Conservation (phyloP, 805 yeast genomes). For the Starmera caribaea region DNA sequence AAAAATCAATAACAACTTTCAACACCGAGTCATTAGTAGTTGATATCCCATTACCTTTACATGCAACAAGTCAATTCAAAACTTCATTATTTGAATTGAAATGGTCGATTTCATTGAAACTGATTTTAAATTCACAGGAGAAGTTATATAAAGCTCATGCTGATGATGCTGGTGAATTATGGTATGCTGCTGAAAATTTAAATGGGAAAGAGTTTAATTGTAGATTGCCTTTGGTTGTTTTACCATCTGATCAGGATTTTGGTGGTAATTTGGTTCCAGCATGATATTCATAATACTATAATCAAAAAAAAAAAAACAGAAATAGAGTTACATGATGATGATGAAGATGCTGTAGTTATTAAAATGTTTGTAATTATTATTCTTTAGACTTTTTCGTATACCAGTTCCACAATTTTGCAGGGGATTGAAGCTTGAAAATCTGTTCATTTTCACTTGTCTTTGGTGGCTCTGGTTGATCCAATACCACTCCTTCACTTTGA, state of each 20-base stretch:
- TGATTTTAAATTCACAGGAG: conserved; percentile 21
- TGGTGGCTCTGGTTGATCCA: not conserved
- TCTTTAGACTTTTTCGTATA: conserved; percentile 7
- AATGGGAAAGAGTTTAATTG: conserved; percentile 33
- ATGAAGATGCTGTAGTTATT: not conserved
- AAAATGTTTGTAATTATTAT: not conserved
- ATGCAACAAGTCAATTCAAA: conserved; percentile 28
- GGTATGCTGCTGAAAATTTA: conserved; percentile 22
- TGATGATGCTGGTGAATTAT: conserved; percentile 26
- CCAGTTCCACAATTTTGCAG: conserved; percentile 13
- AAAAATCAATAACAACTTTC: conserved; percentile 23
- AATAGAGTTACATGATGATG: not conserved
- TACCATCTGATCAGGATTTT: conserved; percentile 36
- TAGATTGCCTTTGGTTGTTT: conserved; percentile 33
- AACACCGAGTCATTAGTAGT: conserved; percentile 17
- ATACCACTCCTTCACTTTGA: not conserved
- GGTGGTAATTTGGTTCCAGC: conserved; percentile 31
- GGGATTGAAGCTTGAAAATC: conserved; percentile 5
- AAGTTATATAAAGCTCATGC: conserved; percentile 17
- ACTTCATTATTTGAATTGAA: conserved; percentile 28
- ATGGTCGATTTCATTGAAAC: conserved; percentile 27
- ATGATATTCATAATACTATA: not conserved
- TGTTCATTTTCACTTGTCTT: not conserved
- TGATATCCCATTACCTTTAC: conserved; percentile 25
- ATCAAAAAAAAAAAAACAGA: not conserved